Base-by-base conservation (phyloP, 1,139 yeast genomes). In the Barnettozyma hawaiiensis region DNA sequence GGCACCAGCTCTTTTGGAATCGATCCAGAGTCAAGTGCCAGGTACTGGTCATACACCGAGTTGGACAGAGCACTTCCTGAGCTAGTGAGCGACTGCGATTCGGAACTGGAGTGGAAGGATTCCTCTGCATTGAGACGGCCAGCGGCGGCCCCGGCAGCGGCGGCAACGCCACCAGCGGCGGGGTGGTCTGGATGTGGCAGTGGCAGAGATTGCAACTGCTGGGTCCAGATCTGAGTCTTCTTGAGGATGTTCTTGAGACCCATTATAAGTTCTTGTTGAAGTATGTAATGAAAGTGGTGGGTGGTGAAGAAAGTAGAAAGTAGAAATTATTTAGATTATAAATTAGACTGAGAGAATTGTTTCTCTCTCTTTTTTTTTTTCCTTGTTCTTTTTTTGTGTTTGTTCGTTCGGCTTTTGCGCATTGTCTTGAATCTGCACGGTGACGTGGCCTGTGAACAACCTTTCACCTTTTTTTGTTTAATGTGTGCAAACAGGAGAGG, bases 1-100 rank as follows among this genome's bases (percentile, higher is more conserved):
- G 84, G 82, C 8, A 72, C 58, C 55, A 78, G 63, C 49, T 77
- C 82, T 20, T 48, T 47, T 2, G 57, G 52, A 8, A 46, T 14
- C 9, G 42, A 39, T 0, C 41, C 28, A 7, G 35, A 40, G 12
- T 32, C 39, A 9, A 40, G 34, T 37, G 26, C 40, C 37, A 26
- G 24, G 35, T 48, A 50, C 20, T 49, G 51, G 21, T 40, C 43
- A 20, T 40, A 45, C 14, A 45, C 41, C 2, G 40, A 24, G 32
- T 34, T 40, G 23, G 40, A 29, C 5, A 35, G 39, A 27, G 41
- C 21, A 12, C 33, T 38, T n/a, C n/a, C n/a, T 10, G 46, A 40
- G 14, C 33, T 16, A 20, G 12, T 15, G 15, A 11, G 33, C 11
- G 37, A 35, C 9, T 14, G n/a, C 6, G 47, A 38, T 8, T 26